Base-by-base conservation (phyloP, 176 grass and related monocot genomes). In the Thinopyrum elongatum region DNA sequence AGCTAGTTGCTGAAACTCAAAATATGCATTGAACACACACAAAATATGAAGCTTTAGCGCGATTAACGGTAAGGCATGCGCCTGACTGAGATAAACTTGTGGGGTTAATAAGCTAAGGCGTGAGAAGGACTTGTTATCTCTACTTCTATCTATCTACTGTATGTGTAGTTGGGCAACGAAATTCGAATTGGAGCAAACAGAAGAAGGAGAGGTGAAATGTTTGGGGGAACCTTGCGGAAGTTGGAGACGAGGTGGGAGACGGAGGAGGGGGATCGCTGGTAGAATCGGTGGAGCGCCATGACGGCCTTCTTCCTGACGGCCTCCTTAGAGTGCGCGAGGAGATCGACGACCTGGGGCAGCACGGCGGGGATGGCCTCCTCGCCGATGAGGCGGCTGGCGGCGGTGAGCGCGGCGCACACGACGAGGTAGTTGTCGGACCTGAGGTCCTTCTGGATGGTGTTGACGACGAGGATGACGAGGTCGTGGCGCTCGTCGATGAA, bases 381-480 rank as follows among this genome's bases (percentile, higher is more conserved):
- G 23, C 93, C 93, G 58, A 99, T 99, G 57, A 99, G 89, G 39
- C 88, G 85, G 89, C 94, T 97, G 9, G 93, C 97, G 0, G 97
- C 97, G 27, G 89, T 88, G 49, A 99, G 88, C 10, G 97, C 94
- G 4, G 94, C 92, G 67, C 90, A 94, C 31, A 97, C 94, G 59
- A 97, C 89, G 44, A 99, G 91, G 64, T 99, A 99, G 38, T 97
- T 99, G 74, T 99, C 94, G 19, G 97, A 99, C 78, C 92, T 88
- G 62, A 99, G 92, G 85, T 99, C 97, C 92, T 99, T 99, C 90
- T 99, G 97, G 39, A 99, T 99, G 35, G 97, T 99, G 83, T 99
- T 99, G 85, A 99, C 94, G 39, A 99, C 95, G 31, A 99, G 90
- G 74, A 99, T 99, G 82, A 99, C 95, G 73, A 99, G 92, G 86